Evolutionary conservation across 371 early-diverging fungal species (phyloP), one percentile per base, ranked within the genome.

Genomic region (Nosema bombycis): DNA sequence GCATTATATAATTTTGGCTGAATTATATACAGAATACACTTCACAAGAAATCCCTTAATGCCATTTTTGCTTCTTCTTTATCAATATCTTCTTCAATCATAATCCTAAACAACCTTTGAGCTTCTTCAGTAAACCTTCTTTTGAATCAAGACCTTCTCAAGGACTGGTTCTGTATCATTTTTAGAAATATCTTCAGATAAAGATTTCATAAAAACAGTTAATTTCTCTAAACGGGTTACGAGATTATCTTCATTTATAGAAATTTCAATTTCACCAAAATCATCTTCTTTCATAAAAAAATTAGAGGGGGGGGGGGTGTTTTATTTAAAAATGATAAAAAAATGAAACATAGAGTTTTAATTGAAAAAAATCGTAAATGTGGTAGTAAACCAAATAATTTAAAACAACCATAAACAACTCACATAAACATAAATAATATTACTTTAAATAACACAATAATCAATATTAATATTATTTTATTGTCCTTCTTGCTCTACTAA

Each of bases 61-160:
- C 37, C 26, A 0, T 54, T 3, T 54, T n/a, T 54, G 69, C 69
- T 28, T 24, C 37, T 69, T 69, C 69, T 69, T 69, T 69, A 1
- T 69, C 69, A 23, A 34, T 33, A 1, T 46, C 28, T 54, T 69
- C 69, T 21, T 69, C 69, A 29, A 46, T 69, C 1, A 69, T n/a
- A 14, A 6, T 26, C 1, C 46, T 55, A 29, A 46, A 69, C 1
- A 69, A 28, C 1, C 29, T 26, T 6, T 69, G 69, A 1, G 69
- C 69, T 24, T 69, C n/a, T 30, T 69, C 69, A 29, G n/a, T 69
- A 69, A 6, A 69, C 46, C 30, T 69, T 69, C 54, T 69, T 69
- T 29, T 69, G 69, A 28, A 69, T 33, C 46, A 28, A 46, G 15
- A 69, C 37, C 28, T 54, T 34, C 3, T 69, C 69, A 15, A 69